phyloP scores from a whole-genome alignment of 2,329 filamentous ascomycete species.

The Cytospora piceae region DNA sequence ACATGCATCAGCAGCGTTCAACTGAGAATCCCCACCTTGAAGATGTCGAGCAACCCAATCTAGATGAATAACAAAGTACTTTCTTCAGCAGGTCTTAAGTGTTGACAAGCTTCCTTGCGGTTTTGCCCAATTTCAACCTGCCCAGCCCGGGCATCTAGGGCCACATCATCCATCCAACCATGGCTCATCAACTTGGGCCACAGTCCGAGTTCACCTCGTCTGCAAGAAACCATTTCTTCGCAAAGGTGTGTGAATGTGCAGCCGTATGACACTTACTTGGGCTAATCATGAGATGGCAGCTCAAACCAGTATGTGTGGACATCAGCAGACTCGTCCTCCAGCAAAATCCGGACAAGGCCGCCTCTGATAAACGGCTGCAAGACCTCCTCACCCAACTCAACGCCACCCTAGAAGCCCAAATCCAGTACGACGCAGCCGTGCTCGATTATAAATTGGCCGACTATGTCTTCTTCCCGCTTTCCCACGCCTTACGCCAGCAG shows the following conservation, averaged over 20 bases:
- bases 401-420: slow-evolving; percentile 50
- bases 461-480: slow-evolving; percentile 93
- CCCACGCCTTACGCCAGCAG: slow-evolving; percentile 79
- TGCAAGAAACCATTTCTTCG: slow-evolving; percentile 35
- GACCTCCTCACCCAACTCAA: slow-evolving; percentile 51
- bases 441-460: slow-evolving; percentile 86
- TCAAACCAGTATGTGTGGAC: slow-evolving; percentile 65
- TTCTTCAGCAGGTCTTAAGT: not conserved
- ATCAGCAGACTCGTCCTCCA: slow-evolving; percentile 62
- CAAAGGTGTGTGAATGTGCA: slow-evolving; percentile 31
- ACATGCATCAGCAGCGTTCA: not conserved
- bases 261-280: not conserved
- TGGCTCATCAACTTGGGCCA: slow-evolving; percentile 27
- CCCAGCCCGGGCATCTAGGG: slow-evolving; percentile 15
- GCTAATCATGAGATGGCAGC: slow-evolving; percentile 43
- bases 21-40: not conserved
- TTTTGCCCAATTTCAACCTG: not conserved
- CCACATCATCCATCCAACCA: slow-evolving; percentile 4
- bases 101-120: no score
- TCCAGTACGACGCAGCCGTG: slow-evolving; percentile 47
- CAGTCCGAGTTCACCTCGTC: slow-evolving; percentile 32
- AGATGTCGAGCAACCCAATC: not conserved
- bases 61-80: not conserved
- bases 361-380: slow-evolving; percentile 49
- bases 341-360: slow-evolving; percentile 42